Percentiles rank a stretch among this genome's conserved stretches.
Conservation (phyloP, 148 eudicot genomes). For the Fagopyrum homotropicum region DNA sequence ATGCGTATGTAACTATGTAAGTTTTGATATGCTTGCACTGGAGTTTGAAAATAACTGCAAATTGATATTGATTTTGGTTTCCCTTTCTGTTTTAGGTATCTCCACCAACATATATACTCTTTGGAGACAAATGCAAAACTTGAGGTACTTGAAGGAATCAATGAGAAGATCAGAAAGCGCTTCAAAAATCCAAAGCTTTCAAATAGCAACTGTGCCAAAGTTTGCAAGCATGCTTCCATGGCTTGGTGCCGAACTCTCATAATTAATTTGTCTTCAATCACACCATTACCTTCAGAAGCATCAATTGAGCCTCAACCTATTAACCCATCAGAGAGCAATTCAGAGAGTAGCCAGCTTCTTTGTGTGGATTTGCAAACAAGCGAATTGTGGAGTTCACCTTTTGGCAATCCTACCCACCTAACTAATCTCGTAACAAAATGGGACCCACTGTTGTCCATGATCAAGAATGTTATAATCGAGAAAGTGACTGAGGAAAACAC, state of each 20-base stretch:
- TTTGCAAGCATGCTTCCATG: conserved; percentile 70
- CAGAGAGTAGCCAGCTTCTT: conserved; percentile 56
- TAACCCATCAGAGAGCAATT: conserved; percentile 26
- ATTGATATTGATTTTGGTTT: not conserved
- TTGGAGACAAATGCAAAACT: conserved; percentile 65
- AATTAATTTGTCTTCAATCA: conserved; percentile 58
- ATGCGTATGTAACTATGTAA: not conserved
- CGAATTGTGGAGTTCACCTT: conserved; percentile 70
- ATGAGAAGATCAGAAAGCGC: conserved; percentile 89
- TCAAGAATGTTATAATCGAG: conserved; percentile 65
- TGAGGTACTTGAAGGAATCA: conserved; percentile 82
- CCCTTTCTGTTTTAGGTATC: conserved; percentile 41
- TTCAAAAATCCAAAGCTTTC: conserved; percentile 86
- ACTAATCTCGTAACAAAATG: conserved; percentile 60
- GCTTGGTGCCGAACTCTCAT: conserved; percentile 93
- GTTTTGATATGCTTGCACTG: not conserved
- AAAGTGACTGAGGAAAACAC: conserved; percentile 65
- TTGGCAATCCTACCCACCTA: conserved; percentile 53
- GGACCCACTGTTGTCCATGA: conserved; percentile 56
- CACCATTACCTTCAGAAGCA: conserved; percentile 42
- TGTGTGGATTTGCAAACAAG: conserved; percentile 68
- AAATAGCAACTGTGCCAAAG: conserved; percentile 57
- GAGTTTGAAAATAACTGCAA: not conserved
- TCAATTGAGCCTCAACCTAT: conserved; percentile 29
- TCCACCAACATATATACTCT: conserved; percentile 71